Percentiles rank a stretch among this genome's conserved stretches.
Conservation (phyloP, 108 stramenopile species). For the Pseudonitzschia multiseries region DNA sequence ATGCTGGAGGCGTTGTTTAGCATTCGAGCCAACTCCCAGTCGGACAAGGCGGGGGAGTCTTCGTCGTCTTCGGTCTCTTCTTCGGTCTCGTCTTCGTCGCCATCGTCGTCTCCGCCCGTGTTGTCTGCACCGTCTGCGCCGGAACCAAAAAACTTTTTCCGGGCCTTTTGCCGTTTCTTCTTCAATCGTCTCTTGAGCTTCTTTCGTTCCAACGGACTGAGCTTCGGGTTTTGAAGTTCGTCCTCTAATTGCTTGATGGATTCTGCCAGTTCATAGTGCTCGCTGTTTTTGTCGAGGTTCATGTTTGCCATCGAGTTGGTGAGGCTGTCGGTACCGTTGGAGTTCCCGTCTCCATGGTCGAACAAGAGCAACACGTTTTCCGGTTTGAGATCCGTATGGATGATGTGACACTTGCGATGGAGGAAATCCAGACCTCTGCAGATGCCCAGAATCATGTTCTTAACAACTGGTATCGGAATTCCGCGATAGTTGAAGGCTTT, state of each 20-base stretch:
- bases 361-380: conserved; percentile 94
- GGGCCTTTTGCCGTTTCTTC: conserved; percentile 74
- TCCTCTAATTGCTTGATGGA: conserved; percentile 67
- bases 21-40: conserved; percentile 40
- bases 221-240: conserved; percentile 48
- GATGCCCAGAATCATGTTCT: conserved; percentile 87
- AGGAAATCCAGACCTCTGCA: conserved; percentile 93
- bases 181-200: conserved; percentile 68
- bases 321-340: conserved; percentile 19
- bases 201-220: conserved; percentile 61
- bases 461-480: conserved; percentile 90
- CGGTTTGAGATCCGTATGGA: conserved; percentile 98
- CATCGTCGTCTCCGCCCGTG: conserved; percentile 45
- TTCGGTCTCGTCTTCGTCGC: conserved; percentile 34
- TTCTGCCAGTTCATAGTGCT: conserved; percentile 23
- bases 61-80: conserved; percentile 21
- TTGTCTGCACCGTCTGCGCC: conserved; percentile 42
- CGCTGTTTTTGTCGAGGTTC: conserved; percentile 6
- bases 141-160: conserved; percentile 45
- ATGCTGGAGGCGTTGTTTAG: conserved; percentile 24
- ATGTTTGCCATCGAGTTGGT: conserved; percentile 25
- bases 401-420: conserved; percentile 92
- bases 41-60: conserved; percentile 42
- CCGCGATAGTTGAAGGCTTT: conserved; percentile 93
- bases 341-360: conserved; percentile 34